These are phyloP conservation scores for Blastobotrys muscicola DNA, from an alignment of 805 yeast genomes.

Conservation along the genomic window DNA sequence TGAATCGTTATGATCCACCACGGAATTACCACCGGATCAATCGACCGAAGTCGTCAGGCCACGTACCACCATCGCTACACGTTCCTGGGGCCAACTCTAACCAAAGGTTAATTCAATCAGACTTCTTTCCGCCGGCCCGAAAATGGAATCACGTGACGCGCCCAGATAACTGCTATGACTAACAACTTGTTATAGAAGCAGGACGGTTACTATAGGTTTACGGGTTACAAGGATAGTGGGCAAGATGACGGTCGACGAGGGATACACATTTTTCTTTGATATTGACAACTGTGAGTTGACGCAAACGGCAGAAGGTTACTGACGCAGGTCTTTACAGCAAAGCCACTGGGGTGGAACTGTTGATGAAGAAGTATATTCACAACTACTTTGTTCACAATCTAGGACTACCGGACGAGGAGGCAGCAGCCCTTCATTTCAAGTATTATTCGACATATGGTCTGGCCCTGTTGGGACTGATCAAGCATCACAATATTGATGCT, in stretches of 20 bases:
- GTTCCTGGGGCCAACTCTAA: no score
- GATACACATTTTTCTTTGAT: constrained; percentile 63
- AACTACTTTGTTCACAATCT: constrained; percentile 64
- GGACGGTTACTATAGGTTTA: no score
- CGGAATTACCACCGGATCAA: no score
- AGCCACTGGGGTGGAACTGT: constrained; percentile 65
- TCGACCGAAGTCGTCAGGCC: no score
- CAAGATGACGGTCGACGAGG: constrained; percentile 10
- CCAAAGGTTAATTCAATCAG: no score
- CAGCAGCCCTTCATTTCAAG: constrained; percentile 55
- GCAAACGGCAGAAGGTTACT: neutral
- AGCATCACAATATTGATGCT: constrained; percentile 64
- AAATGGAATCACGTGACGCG: no score
- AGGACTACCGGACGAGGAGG: constrained; percentile 58
- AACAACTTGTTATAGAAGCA: no score
- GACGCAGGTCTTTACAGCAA: constrained; percentile 48
- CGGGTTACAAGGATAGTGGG: no score
- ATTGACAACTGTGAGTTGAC: constrained; percentile 66
- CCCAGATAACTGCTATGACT: no score
- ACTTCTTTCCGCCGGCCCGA: no score
- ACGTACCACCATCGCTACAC: no score
- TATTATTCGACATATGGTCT: constrained; percentile 85
- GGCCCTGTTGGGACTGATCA: constrained; percentile 80
- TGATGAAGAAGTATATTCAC: constrained; percentile 83
- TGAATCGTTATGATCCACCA: no score